Evolutionary conservation across 768 basidiomycete genomes (phyloP).

Genomic region (Lactarius deliciosus): DNA sequence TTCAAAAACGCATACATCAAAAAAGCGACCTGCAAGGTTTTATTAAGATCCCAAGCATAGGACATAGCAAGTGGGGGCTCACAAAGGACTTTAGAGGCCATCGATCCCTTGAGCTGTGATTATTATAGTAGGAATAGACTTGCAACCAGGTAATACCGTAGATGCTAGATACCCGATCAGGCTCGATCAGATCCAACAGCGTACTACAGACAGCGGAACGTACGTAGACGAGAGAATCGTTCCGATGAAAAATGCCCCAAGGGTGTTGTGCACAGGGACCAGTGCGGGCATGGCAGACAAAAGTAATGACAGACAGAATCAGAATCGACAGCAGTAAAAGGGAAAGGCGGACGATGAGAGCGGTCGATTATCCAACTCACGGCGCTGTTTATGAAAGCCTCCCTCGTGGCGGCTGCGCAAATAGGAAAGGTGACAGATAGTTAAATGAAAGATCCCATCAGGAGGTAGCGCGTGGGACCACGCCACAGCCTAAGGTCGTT

Average conservation of each 20-base stretch:
- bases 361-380: not conserved
- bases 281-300: not conserved
- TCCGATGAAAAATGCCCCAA: not conserved
- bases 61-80: not conserved
- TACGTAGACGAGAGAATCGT: conserved; percentile 7
- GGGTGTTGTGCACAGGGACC: not conserved
- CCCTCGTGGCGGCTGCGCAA: not conserved
- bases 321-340: not conserved
- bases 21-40: conserved; percentile 5
- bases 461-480: too few species aligned
- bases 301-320: not conserved
- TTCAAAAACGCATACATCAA: not conserved
- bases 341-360: not conserved
- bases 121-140: conserved; percentile 9
- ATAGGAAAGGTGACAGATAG: not conserved
- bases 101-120: not conserved
- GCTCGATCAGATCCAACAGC: not conserved
- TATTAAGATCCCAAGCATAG: not conserved
- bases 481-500: not conserved
- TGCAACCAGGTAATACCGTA: conserved; percentile 12
- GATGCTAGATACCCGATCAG: not conserved
- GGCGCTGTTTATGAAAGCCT: too few species aligned
- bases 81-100: conserved; percentile 2
- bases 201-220: too few species aligned
- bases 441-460: not conserved